Percentiles rank a stretch among this genome's conserved stretches.
Conservation (phyloP, 192 early-diverging fungal species). For the Backusella tarrabulga region DNA sequence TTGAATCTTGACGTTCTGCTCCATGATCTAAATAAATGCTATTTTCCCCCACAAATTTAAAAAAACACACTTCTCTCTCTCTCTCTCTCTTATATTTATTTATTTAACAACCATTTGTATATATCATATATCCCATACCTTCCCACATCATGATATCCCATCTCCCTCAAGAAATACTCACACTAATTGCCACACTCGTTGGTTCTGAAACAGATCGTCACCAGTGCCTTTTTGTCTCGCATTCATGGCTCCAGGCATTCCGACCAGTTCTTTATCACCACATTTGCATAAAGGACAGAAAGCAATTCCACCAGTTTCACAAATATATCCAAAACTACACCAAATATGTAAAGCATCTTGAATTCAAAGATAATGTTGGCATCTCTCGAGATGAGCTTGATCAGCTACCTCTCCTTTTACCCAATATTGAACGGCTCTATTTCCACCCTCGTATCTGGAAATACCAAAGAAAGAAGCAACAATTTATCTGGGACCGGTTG, state of each 20-base stretch:
- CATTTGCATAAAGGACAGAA: neutral
- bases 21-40: neutral
- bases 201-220: neutral
- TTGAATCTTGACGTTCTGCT: neutral
- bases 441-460: neutral
- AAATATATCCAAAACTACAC: neutral
- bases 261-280: neutral
- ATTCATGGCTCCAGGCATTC: neutral
- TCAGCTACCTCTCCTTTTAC: neutral
- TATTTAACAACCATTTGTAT: neutral
- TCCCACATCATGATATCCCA: neutral
- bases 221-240: neutral
- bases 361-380: neutral
- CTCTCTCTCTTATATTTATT: neutral
- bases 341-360: neutral
- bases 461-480: neutral
- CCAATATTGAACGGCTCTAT: neutral
- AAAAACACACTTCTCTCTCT: neutral
- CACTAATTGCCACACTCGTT: neutral
- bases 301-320: neutral
- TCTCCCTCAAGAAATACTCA: neutral
- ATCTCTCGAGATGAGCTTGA: neutral
- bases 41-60: neutral
- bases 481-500: neutral
- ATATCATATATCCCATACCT: neutral